Base-by-base conservation (phyloP, 768 basidiomycete species). In the Paxillus rubicundulus region DNA sequence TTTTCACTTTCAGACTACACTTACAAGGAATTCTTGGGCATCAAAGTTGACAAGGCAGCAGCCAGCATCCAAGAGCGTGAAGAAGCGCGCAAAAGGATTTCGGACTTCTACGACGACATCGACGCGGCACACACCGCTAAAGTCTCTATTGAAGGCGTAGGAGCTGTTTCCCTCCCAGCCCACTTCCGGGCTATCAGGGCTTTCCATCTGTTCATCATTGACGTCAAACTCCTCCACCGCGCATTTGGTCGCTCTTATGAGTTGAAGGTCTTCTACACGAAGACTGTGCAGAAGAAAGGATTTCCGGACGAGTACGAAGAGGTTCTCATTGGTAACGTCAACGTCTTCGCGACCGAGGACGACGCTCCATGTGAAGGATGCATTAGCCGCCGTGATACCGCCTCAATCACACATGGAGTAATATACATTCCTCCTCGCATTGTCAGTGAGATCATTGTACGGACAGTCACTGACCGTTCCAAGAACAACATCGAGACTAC, bases 181-280 rank as follows among this genome's bases (percentile, higher is more conserved):
- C 37, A 52, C 45, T 55, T 60, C 44, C 45, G 38, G 46, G 57
- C 55, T 12, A 57, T 68, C 30, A 18, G 46, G 24, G 43, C 54
- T 36, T 70, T 59, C 51, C 67, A 66, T 16, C 20, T 59, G 21
- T 68, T 70, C 49, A 53, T 57, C 27, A 55, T 70, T 30, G 52
- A 61, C 21, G 64, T 59, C 46, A 51, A 47, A 24, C 66, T 68
- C 36, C 40, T 39, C 8, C 63, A 69, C 28, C 59, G 65, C n/a
- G 61, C 60, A 2, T 52, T 61, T 36, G 58, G 61, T 18, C 39
- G 52, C 9, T 58, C 67, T 5, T 70, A 68, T 47, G 45, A 54
- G 42, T 57, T 68, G 40, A 49, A 62, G 43, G 51, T 68, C 5
- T 45, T 43, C 45, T 58, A 57, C 49, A n/a, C n/a, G n/a, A n/a